A percentile compares a stretch with the other conserved stretches of the same genome.
Evolutionary conservation across 1,284 basidiomycete species (phyloP).

Genomic region (Pseudozyma pruni): DNA sequence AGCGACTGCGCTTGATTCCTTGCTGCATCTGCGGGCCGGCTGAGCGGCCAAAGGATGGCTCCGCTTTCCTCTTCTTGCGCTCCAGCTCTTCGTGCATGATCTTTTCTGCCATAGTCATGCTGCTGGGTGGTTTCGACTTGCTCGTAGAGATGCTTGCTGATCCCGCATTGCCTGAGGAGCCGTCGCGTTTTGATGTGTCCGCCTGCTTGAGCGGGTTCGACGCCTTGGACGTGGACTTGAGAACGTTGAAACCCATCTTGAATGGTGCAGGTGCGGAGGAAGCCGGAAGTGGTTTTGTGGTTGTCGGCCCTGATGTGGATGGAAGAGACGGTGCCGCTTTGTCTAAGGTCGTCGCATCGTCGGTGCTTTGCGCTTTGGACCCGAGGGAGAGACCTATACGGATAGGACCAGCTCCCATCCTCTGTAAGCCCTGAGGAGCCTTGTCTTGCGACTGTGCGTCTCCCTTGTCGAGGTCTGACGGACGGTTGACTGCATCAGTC

Average conservation of each 20-base stretch:
- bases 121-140: constrained; percentile 33
- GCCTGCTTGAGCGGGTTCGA: constrained; percentile 32
- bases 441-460: constrained; percentile 2
- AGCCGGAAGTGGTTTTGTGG: background rate
- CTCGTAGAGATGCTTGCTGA: constrained; percentile 6
- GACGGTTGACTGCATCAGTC: constrained; percentile 1
- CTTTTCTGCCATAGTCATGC: constrained; percentile 60
- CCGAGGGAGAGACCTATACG: constrained; percentile 47
- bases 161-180: background rate
- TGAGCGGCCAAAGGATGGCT: constrained; percentile 8
- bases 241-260: constrained; percentile 46
- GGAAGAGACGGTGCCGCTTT: background rate
- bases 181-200: background rate
- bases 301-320: background rate
- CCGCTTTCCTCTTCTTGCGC: constrained; percentile 39
- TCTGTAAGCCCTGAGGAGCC: constrained; percentile 35
- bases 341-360: background rate
- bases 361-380: background rate
- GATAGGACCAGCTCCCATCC: constrained; percentile 40
- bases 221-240: constrained; percentile 45
- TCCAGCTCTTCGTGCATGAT: constrained; percentile 63
- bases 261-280: constrained; percentile 14
- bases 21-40: constrained; percentile 51
- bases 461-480: background rate
- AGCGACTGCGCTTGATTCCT: constrained; percentile 55